A percentile compares a stretch with the other conserved stretches of the same genome.
These are phyloP conservation scores for Neofusicoccum sp. DNA, from an alignment of 2,329 filamentous ascomycete species.

Conservation along the genomic window DNA sequence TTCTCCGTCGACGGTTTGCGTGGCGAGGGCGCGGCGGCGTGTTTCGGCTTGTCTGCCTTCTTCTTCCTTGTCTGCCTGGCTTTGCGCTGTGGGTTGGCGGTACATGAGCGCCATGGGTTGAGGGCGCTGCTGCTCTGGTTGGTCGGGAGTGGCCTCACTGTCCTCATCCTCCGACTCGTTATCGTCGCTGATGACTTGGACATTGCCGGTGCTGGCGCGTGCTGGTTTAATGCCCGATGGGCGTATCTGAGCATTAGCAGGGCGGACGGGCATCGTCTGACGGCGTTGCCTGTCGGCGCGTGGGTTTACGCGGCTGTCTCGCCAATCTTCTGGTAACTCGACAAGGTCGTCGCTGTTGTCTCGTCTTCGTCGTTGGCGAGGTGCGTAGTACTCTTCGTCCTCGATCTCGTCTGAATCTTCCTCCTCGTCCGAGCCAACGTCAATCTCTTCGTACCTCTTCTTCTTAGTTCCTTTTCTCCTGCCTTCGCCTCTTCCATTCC, in stretches of 20 bases:
- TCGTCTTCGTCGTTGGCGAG: slow-evolving; percentile 9
- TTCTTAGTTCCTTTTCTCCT: neutral
- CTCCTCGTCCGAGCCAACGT: slow-evolving; percentile 47
- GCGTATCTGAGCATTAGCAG: slow-evolving; percentile 28
- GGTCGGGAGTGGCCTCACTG: neutral
- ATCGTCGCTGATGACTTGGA: slow-evolving; percentile 31
- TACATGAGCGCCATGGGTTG: neutral
- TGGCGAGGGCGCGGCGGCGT: neutral
- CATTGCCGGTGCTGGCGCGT: slow-evolving; percentile 29
- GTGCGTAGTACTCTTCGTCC: slow-evolving; percentile 26
- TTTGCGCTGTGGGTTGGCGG: slow-evolving; percentile 23
- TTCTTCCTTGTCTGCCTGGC: slow-evolving; percentile 13
- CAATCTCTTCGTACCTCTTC: slow-evolving; percentile 45
- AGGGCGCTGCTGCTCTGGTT: neutral
- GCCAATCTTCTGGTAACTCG: slow-evolving; percentile 43
- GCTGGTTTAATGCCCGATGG: slow-evolving; percentile 26
- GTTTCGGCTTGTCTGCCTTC: neutral
- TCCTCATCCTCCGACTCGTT: slow-evolving; percentile 27
- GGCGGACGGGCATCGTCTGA: slow-evolving; percentile 26
- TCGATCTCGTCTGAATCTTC: slow-evolving; percentile 29
- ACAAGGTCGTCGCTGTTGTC: slow-evolving; percentile 31
- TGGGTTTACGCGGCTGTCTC: slow-evolving; percentile 29
- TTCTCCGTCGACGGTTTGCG: neutral
- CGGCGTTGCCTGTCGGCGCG: slow-evolving; percentile 27
- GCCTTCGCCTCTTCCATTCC: slow-evolving; percentile 26